Base-by-base conservation (phyloP, 2,329 filamentous ascomycete species). In the Paecilomyces sp. region DNA sequence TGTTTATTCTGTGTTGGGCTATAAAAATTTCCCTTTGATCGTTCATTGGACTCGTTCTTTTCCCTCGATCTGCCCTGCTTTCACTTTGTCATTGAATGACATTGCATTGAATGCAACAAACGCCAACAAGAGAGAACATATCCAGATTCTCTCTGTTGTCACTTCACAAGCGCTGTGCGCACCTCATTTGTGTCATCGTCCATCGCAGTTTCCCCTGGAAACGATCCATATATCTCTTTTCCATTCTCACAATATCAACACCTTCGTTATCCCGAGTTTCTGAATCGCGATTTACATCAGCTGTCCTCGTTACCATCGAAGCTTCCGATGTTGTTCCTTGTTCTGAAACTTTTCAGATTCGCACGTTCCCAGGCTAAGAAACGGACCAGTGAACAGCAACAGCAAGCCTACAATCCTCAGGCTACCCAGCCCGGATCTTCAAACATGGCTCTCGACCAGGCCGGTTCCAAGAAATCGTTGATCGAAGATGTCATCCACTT, bases 401-500 rank as follows among this genome's bases (percentile, higher is more conserved):
- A 64, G 60, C 54, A 63, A 30, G 24, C 51, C 22, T 53, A 33
- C 31, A 12, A 58, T 52, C 62, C 52, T 55, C 61, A n/a, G n/a
- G 41, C n/a, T 18, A 8, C 9, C 41, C 41, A 18, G 41, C 7
- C n/a, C 41, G n/a, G 41, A 41, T 61, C 59, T 58, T 62, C 60
- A 13, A 59, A 61, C 13, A 69, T 66, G 57, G 30, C 55, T 18
- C 64, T 72, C 57, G 31, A 71, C 22, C 65, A 71, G 15, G 63
- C 66, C 25, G 64, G 82, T 64, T 76, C 41, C 6, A 18, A n/a
- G 15, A 47, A 47, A 47, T 5, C n/a, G 7, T 18, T 47, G 41
- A 1, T 47, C 41, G 41, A 47, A 47, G 41, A 47, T 47, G 6
- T 47, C 2, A 8, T 92, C n/a, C 89, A 92, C 71, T 81, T 92